Evolutionary conservation across 495 filamentous ascomycete genomes (phyloP).

Genomic region (Astrothelium subdiscretum): DNA sequence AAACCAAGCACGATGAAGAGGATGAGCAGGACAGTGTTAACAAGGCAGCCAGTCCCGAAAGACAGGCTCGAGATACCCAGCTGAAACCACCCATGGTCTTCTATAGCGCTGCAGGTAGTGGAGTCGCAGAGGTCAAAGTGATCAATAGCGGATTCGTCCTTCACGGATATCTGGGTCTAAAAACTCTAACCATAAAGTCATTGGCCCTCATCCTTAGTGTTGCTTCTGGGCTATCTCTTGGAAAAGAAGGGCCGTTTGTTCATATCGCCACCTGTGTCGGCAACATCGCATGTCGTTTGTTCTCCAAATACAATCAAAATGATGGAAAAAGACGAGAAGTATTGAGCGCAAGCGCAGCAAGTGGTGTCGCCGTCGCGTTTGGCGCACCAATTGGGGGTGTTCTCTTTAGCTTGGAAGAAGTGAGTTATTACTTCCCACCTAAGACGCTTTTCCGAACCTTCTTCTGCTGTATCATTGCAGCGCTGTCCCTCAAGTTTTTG

Average conservation of each 20-base stretch:
- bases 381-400: constrained; percentile 70
- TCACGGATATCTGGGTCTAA: constrained; percentile 86
- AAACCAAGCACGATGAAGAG: constrained; percentile 16
- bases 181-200: constrained; percentile 80
- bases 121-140: constrained; percentile 94
- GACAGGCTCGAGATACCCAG: constrained; percentile 22
- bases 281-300: constrained; percentile 87
- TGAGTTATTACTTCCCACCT: constrained; percentile 96
- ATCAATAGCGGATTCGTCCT: constrained; percentile 95
- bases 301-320: constrained; percentile 86
- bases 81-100: constrained; percentile 66
- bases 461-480: constrained; percentile 93
- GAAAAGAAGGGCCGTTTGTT: constrained; percentile 95
- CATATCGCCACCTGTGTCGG: constrained; percentile 94
- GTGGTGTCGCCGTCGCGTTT: constrained; percentile 90
- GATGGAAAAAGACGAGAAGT: constrained; percentile 88
- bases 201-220: constrained; percentile 76
- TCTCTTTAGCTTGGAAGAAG: constrained; percentile 75
- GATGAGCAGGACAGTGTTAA: constrained; percentile 28
- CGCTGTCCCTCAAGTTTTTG: constrained; percentile 82
- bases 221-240: constrained; percentile 81
- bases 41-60: constrained; percentile 9
- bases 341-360: constrained; percentile 81
- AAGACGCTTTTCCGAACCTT: constrained; percentile 97
- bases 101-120: constrained; percentile 91